A percentile compares a stretch with the other conserved stretches of the same genome.
Evolutionary conservation across 192 early-diverging fungal species (phyloP).

Genomic region (Mycoemilia scoparia): DNA sequence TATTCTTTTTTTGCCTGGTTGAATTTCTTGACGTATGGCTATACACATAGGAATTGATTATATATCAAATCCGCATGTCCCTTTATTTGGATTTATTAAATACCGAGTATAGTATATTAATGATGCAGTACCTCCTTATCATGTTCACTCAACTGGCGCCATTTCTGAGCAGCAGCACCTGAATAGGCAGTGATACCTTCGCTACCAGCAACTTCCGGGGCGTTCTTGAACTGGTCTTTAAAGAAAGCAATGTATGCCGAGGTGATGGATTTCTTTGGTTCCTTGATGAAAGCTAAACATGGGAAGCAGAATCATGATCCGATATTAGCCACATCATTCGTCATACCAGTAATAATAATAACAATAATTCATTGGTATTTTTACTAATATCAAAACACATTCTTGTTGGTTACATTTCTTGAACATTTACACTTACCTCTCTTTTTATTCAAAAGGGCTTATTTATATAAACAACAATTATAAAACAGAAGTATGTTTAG

Average conservation of each 20-base stretch:
- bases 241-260: conserved; percentile 7
- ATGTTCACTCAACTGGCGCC: conserved; percentile 5
- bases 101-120: too few relatives aligned
- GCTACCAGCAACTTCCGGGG: not conserved
- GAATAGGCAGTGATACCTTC: conserved; percentile 1
- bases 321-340: conserved; percentile 5
- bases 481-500: not conserved
- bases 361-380: too few relatives aligned
- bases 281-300: conserved; percentile 8
- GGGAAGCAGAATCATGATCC: not conserved
- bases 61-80: too few relatives aligned
- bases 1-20: conserved; percentile 1
- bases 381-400: too few relatives aligned
- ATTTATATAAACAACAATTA: not conserved
- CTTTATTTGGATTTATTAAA: too few relatives aligned
- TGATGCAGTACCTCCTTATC: too few relatives aligned
- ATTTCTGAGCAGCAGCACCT: conserved; percentile 3
- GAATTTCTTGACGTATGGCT: not conserved
- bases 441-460: too few relatives aligned
- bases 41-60: too few relatives aligned
- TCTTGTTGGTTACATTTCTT: too few relatives aligned
- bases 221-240: not conserved
- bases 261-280: conserved; percentile 3
- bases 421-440: too few relatives aligned
- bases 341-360: conserved; percentile 1